These are phyloP conservation scores for Babesia bovis DNA, from an alignment of 169 alveolate species.

Conservation along the genomic window DNA sequence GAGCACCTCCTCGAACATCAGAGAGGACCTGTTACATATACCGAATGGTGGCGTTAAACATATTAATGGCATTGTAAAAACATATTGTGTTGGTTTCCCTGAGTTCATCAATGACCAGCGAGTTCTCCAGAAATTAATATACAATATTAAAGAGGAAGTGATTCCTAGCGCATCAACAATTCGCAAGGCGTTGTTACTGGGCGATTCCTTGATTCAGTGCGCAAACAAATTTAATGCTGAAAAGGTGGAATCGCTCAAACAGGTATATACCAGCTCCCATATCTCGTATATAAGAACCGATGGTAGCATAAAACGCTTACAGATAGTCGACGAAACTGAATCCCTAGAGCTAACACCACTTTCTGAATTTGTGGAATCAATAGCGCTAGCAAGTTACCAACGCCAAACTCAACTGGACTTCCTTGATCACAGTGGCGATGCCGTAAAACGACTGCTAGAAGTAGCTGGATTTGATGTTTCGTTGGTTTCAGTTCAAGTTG, in stretches of 20 bases:
- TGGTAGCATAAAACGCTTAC: background rate
- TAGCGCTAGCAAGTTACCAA: slow-evolving; percentile 18
- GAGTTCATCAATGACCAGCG: no score
- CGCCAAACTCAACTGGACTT: background rate
- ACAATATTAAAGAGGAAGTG: background rate
- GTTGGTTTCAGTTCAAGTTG: background rate
- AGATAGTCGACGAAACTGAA: background rate
- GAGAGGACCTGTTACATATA: no score
- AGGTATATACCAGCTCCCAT: background rate
- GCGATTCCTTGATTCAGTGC: background rate
- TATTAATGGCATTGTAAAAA: no score
- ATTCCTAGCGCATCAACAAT: background rate
- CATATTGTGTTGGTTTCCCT: no score
- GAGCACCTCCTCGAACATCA: no score
- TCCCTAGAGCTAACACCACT: background rate
- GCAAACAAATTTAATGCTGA: background rate
- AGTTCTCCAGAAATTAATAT: background rate
- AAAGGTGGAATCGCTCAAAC: background rate
- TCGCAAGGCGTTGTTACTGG: background rate
- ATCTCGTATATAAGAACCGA: background rate
- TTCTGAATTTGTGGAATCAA: slow-evolving; percentile 4
- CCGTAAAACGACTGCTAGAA: background rate
- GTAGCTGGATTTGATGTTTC: background rate
- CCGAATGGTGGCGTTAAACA: no score
- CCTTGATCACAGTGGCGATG: background rate